Conservation (phyloP, 2,329 filamentous ascomycete genomes). For the Leptographium procerum region DNA sequence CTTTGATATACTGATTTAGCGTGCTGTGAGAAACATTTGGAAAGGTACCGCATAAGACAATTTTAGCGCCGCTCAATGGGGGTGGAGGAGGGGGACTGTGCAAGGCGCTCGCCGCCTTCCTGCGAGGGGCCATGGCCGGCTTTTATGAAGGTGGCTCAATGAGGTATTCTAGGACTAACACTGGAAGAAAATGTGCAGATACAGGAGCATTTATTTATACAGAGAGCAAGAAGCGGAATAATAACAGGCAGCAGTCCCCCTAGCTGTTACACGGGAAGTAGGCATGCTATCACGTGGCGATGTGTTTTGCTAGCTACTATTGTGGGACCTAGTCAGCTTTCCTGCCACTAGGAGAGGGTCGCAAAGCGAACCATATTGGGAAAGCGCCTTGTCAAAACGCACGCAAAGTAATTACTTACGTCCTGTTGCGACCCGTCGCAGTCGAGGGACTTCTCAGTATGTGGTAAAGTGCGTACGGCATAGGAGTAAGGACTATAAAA, state of each 20-base stretch:
- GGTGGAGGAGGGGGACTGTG: neutral
- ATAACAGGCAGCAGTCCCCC: neutral
- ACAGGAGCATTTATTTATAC: neutral
- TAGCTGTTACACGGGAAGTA: neutral
- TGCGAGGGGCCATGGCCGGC: slow-evolving; percentile 7
- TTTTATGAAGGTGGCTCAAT: too few species aligned
- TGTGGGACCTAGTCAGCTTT: neutral
- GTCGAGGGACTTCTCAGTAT: too few species aligned
- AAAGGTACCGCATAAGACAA: slow-evolving; percentile 53
- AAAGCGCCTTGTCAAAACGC: too few species aligned
- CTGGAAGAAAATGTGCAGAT: neutral
- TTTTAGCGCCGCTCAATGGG: slow-evolving; percentile 32
- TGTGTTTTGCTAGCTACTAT: neutral
- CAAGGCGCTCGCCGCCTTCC: neutral
- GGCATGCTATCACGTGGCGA: neutral
- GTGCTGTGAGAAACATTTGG: slow-evolving; percentile 36
- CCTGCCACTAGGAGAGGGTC: neutral
- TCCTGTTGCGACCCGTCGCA: too few species aligned
- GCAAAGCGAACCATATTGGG: neutral
- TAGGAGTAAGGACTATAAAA: too few species aligned
- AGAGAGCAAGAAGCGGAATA: neutral
- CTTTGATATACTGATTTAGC: slow-evolving; percentile 32
- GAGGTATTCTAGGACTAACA: neutral
- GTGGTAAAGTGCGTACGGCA: too few species aligned
- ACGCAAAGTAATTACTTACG: too few species aligned